Evolutionary conservation across 805 yeast genomes (phyloP).

Genomic region (Yarrowia sp.): DNA sequence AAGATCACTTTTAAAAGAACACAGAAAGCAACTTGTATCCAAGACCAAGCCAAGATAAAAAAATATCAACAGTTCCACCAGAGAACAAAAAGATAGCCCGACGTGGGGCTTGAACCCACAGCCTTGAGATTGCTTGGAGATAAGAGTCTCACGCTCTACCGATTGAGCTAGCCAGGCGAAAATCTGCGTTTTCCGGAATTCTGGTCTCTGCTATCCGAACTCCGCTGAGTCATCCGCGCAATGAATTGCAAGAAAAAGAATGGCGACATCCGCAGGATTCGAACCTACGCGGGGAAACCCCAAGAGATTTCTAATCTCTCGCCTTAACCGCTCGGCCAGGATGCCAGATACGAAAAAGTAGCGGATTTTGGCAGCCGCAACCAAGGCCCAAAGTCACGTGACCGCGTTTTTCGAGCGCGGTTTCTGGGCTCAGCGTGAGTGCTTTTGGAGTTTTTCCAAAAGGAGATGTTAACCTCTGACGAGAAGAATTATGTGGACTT

Average conservation of each 20-base stretch:
- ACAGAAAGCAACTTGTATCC: too few relatives aligned
- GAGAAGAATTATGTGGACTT: too few relatives aligned
- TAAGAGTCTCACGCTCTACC: constrained; percentile 26
- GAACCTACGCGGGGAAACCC: constrained; percentile 25
- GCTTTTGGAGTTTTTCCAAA: too few relatives aligned
- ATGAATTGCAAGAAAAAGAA: background rate
- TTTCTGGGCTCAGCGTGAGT: too few relatives aligned
- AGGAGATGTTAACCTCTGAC: too few relatives aligned
- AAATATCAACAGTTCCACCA: background rate
- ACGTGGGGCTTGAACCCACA: constrained; percentile 26
- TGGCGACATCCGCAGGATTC: constrained; percentile 23
- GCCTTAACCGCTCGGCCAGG: constrained; percentile 26
- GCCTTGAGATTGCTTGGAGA: constrained; percentile 9
- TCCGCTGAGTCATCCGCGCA: background rate
- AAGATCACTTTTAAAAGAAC: too few relatives aligned
- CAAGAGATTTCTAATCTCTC: constrained; percentile 24
- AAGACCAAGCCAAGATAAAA: too few relatives aligned
- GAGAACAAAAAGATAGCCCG: constrained; percentile 1
- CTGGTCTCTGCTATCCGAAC: background rate
- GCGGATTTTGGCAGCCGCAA: background rate
- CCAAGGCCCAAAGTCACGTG: background rate
- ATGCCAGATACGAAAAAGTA: background rate
- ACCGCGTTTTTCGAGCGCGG: background rate
- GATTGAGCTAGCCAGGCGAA: constrained; percentile 25
- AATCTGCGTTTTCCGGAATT: background rate